These are phyloP conservation scores for Heterobasidion annosum DNA, from an alignment of 1,284 basidiomycete species.

Conservation along the genomic window DNA sequence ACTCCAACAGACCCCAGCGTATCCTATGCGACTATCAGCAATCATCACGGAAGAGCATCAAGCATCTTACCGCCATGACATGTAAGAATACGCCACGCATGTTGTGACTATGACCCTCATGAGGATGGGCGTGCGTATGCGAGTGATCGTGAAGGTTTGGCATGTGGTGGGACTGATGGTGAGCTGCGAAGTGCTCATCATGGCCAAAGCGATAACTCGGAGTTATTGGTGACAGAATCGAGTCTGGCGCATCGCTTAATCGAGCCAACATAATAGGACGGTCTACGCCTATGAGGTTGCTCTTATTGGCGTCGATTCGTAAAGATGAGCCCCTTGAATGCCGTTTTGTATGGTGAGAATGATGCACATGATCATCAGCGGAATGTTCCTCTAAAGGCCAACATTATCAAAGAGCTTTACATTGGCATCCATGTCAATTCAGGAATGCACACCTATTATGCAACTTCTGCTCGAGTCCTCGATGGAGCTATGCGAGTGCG, in stretches of 20 bases:
- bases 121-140: conserved; percentile 39
- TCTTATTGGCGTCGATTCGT: conserved; percentile 6
- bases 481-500: conserved; percentile 14
- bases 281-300: not conserved
- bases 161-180: conserved; percentile 37
- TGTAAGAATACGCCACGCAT: conserved; percentile 99
- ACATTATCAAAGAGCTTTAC: no score
- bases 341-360: conserved; percentile 8
- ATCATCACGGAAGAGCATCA: not conserved
- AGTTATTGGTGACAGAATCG: conserved; percentile 36
- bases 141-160: conserved; percentile 49
- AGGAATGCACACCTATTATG: no score
- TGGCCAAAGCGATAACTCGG: conserved; percentile 53
- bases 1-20: conserved; percentile 95
- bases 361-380: not conserved
- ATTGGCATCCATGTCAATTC: no score
- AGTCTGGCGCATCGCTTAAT: not conserved
- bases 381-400: not conserved
- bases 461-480: no score
- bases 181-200: conserved; percentile 48
- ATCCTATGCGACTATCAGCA: conserved; percentile 37
- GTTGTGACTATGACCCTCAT: conserved; percentile 90
- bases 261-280: not conserved
- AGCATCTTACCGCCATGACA: conserved; percentile 70
- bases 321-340: conserved; percentile 9